These are phyloP conservation scores for Xylaria telfairii DNA, from an alignment of 495 filamentous ascomycete genomes.

Conservation along the genomic window DNA sequence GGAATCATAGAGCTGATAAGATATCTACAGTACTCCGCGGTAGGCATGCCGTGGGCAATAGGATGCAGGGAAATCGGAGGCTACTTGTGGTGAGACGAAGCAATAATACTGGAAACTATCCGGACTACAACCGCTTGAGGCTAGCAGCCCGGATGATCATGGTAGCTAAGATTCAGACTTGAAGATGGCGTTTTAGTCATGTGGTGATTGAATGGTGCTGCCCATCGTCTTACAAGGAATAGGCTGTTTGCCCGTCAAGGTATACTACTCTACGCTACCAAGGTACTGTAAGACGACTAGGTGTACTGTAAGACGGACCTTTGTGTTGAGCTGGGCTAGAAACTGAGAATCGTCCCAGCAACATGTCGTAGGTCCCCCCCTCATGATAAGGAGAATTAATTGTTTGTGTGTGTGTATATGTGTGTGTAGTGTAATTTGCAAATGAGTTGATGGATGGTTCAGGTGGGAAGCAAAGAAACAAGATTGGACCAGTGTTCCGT, in stretches of 20 bases:
- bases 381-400: not conserved
- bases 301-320: not conserved
- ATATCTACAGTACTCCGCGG: not conserved
- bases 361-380: not conserved
- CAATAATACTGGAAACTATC: conserved; percentile 1
- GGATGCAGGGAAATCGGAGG: not conserved
- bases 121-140: conserved; percentile 14
- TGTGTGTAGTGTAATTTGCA: not conserved
- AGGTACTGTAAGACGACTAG: no score
- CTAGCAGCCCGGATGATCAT: not conserved
- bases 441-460: not conserved
- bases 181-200: conserved; percentile 12
- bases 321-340: not conserved
- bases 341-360: not conserved
- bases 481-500: conserved; percentile 3
- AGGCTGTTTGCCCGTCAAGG: not conserved
- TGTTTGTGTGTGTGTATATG: no score
- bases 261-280: not conserved
- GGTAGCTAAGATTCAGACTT: not conserved
- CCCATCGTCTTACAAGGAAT: conserved; percentile 5
- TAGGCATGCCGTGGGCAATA: not conserved
- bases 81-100: conserved; percentile 2
- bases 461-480: conserved; percentile 4
- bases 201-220: not conserved
- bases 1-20: not conserved